Evolutionary conservation across 805 yeast genomes (phyloP).

Genomic region (Sugiyamaella lignohabitans): DNA sequence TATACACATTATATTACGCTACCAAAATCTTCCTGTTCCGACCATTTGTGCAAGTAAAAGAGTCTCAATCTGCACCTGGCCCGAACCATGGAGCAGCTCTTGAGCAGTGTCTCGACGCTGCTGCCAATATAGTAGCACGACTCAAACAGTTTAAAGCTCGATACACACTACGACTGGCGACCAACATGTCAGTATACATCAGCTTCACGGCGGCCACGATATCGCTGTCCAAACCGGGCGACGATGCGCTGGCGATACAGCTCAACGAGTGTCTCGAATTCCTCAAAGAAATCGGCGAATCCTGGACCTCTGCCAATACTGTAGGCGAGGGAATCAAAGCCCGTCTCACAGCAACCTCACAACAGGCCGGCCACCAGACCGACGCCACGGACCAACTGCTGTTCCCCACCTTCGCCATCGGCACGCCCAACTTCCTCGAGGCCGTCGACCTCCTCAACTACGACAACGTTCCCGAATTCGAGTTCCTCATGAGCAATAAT

Average conservation of each 20-base stretch:
- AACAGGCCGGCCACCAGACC: background rate
- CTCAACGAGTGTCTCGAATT: slow-evolving; percentile 12
- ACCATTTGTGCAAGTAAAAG: slow-evolving; percentile 13
- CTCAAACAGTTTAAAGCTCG: slow-evolving; percentile 12
- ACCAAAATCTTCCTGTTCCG: slow-evolving; percentile 15
- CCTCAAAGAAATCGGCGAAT: slow-evolving; percentile 14
- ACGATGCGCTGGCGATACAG: slow-evolving; percentile 2
- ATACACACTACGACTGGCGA: slow-evolving; percentile 16
- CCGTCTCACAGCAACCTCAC: slow-evolving; percentile 1
- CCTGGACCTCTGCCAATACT: slow-evolving; percentile 17
- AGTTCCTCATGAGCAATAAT: slow-evolving; percentile 4
- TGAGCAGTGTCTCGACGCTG: slow-evolving; percentile 11
- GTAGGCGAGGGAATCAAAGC: slow-evolving; percentile 12
- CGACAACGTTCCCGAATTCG: slow-evolving; percentile 7
- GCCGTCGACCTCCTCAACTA: slow-evolving; percentile 1
- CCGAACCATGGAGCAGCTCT: slow-evolving; percentile 3
- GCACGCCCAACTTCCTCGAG: slow-evolving; percentile 6
- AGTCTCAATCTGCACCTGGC: background rate
- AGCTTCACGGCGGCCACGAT: slow-evolving; percentile 20
- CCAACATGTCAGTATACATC: slow-evolving; percentile 17
- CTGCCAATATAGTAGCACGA: slow-evolving; percentile 7
- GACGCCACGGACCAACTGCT: background rate
- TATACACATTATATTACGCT: slow-evolving; percentile 15
- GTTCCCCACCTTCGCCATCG: slow-evolving; percentile 4
- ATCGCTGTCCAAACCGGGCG: slow-evolving; percentile 5